A percentile compares a stretch with the other conserved stretches of the same genome.
phyloP scores from a whole-genome alignment of 768 basidiomycete genomes.

The Stropharia rugosoannulata region DNA sequence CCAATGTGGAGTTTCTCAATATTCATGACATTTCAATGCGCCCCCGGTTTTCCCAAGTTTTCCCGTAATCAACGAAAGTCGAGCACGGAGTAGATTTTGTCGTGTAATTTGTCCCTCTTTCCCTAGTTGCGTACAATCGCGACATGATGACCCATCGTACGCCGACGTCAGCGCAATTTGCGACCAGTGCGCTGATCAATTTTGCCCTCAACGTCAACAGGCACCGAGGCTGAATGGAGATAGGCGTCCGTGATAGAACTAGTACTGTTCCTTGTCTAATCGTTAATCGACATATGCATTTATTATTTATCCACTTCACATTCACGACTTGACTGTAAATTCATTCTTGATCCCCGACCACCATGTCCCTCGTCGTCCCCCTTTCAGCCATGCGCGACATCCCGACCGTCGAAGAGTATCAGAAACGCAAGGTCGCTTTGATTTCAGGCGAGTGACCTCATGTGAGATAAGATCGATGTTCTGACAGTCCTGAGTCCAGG shows the following conservation, averaged over 20 bases:
- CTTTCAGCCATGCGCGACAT: constrained; percentile 55
- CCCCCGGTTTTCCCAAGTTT: too few relatives aligned
- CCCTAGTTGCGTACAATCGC: too few relatives aligned
- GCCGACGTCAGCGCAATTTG: too few relatives aligned
- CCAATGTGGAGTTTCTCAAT: too few relatives aligned
- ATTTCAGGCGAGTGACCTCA: constrained; percentile 65
- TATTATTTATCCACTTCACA: background rate
- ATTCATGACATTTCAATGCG: too few relatives aligned
- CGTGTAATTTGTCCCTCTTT: too few relatives aligned
- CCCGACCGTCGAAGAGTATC: constrained; percentile 78
- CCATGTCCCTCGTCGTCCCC: constrained; percentile 43
- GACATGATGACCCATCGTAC: too few relatives aligned
- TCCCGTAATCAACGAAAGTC: too few relatives aligned
- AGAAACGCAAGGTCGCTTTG: constrained; percentile 89
- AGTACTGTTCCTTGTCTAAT: background rate
- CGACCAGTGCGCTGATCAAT: too few relatives aligned
- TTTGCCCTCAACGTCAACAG: background rate
- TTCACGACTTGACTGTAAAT: constrained; percentile 7
- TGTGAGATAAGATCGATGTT: constrained; percentile 7
- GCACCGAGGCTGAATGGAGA: constrained; percentile 1
- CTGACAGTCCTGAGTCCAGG: constrained; percentile 42
- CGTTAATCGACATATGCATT: background rate
- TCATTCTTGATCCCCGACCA: constrained; percentile 16
- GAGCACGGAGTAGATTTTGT: too few relatives aligned
- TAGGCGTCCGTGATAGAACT: constrained; percentile 2